Evolutionary conservation across 306 rosid genomes (phyloP).

Genomic region (Lathyrus aphaca): DNA sequence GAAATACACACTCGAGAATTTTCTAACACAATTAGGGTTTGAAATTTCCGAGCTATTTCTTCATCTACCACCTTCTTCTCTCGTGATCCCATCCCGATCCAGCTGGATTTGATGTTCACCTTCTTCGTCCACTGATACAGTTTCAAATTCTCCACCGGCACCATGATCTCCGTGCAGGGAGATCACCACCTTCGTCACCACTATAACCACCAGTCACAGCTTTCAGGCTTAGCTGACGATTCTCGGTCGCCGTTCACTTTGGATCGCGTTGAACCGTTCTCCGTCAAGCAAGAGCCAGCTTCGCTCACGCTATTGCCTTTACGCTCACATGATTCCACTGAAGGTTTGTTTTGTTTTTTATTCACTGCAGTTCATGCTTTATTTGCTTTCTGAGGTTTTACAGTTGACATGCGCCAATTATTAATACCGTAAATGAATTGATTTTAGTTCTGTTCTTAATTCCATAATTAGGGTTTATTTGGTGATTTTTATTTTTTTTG

Average conservation of each 20-base stretch:
- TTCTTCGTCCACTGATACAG: slow-evolving; percentile 34
- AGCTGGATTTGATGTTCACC: slow-evolving; percentile 37
- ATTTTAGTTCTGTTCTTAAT: slow-evolving; percentile 13
- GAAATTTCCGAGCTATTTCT: slow-evolving; percentile 37
- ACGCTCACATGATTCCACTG: slow-evolving; percentile 51
- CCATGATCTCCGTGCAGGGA: slow-evolving; percentile 79
- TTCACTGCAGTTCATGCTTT: too few relatives aligned
- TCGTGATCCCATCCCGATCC: slow-evolving; percentile 39
- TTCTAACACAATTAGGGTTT: slow-evolving; percentile 44
- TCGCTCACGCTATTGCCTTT: slow-evolving; percentile 48
- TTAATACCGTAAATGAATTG: background rate
- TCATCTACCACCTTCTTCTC: background rate
- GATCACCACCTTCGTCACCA: slow-evolving; percentile 62
- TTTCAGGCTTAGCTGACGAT: slow-evolving; percentile 38
- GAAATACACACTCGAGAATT: slow-evolving; percentile 45
- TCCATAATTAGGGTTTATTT: slow-evolving; percentile 35
- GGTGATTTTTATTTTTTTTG: background rate
- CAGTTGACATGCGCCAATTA: background rate
- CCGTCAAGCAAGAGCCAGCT: slow-evolving; percentile 48
- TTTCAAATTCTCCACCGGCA: slow-evolving; percentile 27
- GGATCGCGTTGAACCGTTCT: slow-evolving; percentile 52
- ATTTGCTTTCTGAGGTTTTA: background rate
- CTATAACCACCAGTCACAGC: slow-evolving; percentile 54
- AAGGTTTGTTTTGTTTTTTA: slow-evolving; percentile 43
- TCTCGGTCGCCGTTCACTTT: slow-evolving; percentile 38